Evolutionary conservation across 306 rosid genomes (phyloP).

Genomic region (Fragaria nilgerrensis): DNA sequence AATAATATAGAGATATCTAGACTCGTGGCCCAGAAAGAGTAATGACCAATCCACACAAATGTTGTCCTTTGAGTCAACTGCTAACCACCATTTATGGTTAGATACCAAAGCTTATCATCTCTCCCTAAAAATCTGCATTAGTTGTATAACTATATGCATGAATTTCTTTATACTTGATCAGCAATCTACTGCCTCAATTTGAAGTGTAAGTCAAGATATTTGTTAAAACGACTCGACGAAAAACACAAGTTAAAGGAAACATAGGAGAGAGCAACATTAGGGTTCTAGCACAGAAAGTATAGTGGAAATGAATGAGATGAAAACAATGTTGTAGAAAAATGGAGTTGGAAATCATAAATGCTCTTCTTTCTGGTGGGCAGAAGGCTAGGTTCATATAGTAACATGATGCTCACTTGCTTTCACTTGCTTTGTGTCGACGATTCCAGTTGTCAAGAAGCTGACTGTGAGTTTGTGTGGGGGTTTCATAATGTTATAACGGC

Average conservation of each 20-base stretch:
- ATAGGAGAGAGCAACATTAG: not conserved
- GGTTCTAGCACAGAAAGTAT: not conserved
- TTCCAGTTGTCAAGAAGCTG: slow-evolving; percentile 54
- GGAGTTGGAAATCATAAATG: slow-evolving; percentile 13
- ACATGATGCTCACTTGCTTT: slow-evolving; percentile 12
- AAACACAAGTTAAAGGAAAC: not conserved
- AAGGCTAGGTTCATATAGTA: not conserved
- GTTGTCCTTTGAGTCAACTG: slow-evolving; percentile 7
- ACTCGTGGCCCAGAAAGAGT: not conserved
- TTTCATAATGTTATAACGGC: slow-evolving; percentile 11
- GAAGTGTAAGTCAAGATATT: not conserved
- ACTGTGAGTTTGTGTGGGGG: slow-evolving; percentile 21
- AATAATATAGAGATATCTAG: not conserved
- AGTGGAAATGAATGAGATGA: not conserved
- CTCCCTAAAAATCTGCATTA: not conserved
- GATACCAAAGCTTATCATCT: not conserved
- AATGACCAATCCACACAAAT: not conserved
- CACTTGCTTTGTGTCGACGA: not conserved
- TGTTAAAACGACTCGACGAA: not conserved
- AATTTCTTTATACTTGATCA: not conserved
- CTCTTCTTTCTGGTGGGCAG: slow-evolving; percentile 12
- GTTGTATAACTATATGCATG: not conserved
- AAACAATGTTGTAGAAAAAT: not conserved
- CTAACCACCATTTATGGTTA: not conserved
- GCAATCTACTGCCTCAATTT: not conserved